Conservation (phyloP, 345 rosid genomes). For the Moricandia arvensis region DNA sequence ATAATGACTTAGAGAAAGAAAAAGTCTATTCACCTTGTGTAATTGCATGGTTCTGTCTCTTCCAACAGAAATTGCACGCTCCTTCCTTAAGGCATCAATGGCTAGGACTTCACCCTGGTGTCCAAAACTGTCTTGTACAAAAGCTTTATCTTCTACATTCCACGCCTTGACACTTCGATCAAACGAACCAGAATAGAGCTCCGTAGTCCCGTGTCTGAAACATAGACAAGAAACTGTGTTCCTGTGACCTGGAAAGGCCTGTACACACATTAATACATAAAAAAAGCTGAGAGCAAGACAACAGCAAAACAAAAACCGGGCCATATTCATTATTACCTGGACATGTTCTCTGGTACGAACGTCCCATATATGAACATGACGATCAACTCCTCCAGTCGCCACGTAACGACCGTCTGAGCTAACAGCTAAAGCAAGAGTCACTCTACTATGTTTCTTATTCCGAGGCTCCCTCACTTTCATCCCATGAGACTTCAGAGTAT, state of each 20-base stretch:
- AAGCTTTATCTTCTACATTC: conserved; percentile 89
- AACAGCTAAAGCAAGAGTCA: conserved; percentile 75
- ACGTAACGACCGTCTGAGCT: conserved; percentile 91
- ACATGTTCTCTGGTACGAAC: conserved; percentile 75
- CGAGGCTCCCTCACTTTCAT: conserved; percentile 70
- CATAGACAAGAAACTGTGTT: conserved; percentile 78
- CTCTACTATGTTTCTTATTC: conserved; percentile 65
- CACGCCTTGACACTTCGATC: conserved; percentile 81
- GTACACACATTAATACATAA: conserved; percentile 32
- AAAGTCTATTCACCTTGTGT: conserved; percentile 34
- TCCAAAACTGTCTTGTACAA: conserved; percentile 70
- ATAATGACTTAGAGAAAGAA: background rate
- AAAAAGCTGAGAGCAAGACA: background rate
- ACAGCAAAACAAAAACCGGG: background rate
- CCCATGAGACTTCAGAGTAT: conserved; percentile 67
- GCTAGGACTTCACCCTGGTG: conserved; percentile 77
- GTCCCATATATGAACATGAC: conserved; percentile 98
- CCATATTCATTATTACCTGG: conserved; percentile 51
- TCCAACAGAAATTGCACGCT: conserved; percentile 71
- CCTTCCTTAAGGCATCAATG: conserved; percentile 73
- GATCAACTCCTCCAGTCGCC: conserved; percentile 92
- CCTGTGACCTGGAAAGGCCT: conserved; percentile 96
- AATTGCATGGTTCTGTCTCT: conserved; percentile 88
- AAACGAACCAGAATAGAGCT: conserved; percentile 96
- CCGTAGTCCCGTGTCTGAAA: conserved; percentile 82